These are phyloP conservation scores for Tetrapyrgos nigripes DNA, from an alignment of 1,284 basidiomycete species.

Conservation along the genomic window DNA sequence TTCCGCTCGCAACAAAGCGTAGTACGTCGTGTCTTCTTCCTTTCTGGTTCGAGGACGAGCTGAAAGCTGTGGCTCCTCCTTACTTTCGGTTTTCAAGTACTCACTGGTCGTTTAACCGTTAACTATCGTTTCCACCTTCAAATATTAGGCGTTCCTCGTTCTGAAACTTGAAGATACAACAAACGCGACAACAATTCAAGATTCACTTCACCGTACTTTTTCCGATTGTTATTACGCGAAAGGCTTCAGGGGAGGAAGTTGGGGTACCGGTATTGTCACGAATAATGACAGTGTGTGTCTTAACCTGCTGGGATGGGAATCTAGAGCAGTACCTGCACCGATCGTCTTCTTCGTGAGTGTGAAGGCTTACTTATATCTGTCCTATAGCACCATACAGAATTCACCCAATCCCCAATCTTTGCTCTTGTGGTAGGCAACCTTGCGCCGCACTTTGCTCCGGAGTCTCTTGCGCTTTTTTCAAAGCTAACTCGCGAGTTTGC, in stretches of 20 bases:
- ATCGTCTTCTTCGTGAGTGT: background rate
- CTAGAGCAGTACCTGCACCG: conserved; percentile 5
- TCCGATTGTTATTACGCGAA: conserved; percentile 9
- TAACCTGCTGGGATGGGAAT: conserved; percentile 10
- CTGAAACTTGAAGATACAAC: conserved; percentile 8
- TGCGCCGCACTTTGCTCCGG: conserved; percentile 4
- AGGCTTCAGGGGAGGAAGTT: conserved; percentile 10
- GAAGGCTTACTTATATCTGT: background rate
- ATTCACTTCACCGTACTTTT: conserved; percentile 7
- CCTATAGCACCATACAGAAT: conserved; percentile 7
- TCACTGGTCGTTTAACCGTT: background rate
- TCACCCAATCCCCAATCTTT: conserved; percentile 1
- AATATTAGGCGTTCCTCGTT: background rate
- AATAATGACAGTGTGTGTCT: conserved; percentile 10
- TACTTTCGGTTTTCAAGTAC: background rate
- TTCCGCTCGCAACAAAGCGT: no score
- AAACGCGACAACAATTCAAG: background rate
- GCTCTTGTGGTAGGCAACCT: conserved; percentile 8
- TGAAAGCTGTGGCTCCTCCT: conserved; percentile 1
- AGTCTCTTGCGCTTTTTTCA: conserved; percentile 1
- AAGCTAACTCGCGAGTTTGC: conserved; percentile 5
- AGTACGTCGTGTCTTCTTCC: conserved; percentile 5
- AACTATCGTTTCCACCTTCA: background rate
- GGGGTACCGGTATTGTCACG: conserved; percentile 9
- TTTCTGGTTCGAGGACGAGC: conserved; percentile 11